Evolutionary conservation across 192 early-diverging fungal species (phyloP), one percentile per base, ranked within the genome.

Genomic region (Backusella circina): DNA sequence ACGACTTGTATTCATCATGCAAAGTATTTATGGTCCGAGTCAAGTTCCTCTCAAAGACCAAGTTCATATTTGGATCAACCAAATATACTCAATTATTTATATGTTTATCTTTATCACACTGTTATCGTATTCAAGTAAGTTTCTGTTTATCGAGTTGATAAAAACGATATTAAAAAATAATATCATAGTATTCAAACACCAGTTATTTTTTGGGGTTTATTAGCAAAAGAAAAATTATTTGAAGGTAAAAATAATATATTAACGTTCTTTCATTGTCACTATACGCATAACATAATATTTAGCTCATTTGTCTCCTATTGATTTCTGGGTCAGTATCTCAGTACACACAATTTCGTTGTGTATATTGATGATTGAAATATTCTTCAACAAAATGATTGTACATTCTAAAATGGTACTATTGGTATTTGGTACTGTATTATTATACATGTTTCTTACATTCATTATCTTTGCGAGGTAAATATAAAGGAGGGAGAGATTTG

Each of bases 81-180:
- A 1, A 15, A 51, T 32, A 28, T 66, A 13, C 47, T 80, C 1
- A 80, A 80, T 73, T 76, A 80, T 67, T 72, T 80, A 3, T 80
- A 76, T 72, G 74, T 76, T 5, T 67, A 70, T 23, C 51, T 80
- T 21, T 80, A 80, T 51, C 79, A 76, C 44, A 76, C 75, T 30
- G 32, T 80, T 44, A 54, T 80, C 28, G 57, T 54, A n/a, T 80
- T 66, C 79, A 80, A 80, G 79, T 80, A 76, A 80, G 70, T 28
- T 26, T 41, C 38, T 69, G 13, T 44, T 31, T 23, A 28, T 13
- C 28, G 10, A 21, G 30, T 13, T 65, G 41, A 32, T 31, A n/a
- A 32, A 38, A 50, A 47, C 28, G 50, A 65, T 75, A 26, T 2
- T 23, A 21, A 51, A 54, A 26, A 26, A 31, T 9, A 54, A 37